Evolutionary conservation across 306 rosid species (phyloP).

Genomic region (Cotoneaster glaucophyllus): DNA sequence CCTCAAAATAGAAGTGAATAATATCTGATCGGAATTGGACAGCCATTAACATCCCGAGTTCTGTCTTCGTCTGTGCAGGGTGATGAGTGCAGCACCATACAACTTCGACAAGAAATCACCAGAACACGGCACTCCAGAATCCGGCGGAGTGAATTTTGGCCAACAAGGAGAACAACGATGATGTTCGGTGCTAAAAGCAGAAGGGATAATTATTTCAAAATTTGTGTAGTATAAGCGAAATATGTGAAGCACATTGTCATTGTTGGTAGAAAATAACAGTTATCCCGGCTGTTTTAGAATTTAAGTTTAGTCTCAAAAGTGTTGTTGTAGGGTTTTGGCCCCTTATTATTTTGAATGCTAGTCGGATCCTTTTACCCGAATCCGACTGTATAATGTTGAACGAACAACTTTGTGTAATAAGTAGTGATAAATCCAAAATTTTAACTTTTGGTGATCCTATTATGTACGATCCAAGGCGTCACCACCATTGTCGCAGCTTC

Average conservation of each 20-base stretch:
- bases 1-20: too few relatives aligned
- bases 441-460: too few relatives aligned
- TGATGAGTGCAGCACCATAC: constrained; percentile 71
- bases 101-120: constrained; percentile 45
- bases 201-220: constrained; percentile 12
- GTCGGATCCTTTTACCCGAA: neutral
- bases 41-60: constrained; percentile 5
- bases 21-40: neutral
- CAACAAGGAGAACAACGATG: constrained; percentile 26
- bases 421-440: too few relatives aligned
- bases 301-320: neutral
- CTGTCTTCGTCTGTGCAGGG: constrained; percentile 42
- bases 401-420: constrained; percentile 14
- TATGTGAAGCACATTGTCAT: constrained; percentile 21
- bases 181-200: constrained; percentile 13
- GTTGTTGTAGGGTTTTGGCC: constrained; percentile 13
- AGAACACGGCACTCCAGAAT: constrained; percentile 14
- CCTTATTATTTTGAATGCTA: neutral
- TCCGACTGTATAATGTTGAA: neutral
- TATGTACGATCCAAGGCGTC: too few relatives aligned
- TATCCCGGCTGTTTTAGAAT: neutral
- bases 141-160: constrained; percentile 39
- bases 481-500: too few relatives aligned
- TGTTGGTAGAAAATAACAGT: neutral
- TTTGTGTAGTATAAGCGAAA: constrained; percentile 27